Evolutionary conservation across 257 asterid species (phyloP).

Genomic region (Lycium ferocissimum): DNA sequence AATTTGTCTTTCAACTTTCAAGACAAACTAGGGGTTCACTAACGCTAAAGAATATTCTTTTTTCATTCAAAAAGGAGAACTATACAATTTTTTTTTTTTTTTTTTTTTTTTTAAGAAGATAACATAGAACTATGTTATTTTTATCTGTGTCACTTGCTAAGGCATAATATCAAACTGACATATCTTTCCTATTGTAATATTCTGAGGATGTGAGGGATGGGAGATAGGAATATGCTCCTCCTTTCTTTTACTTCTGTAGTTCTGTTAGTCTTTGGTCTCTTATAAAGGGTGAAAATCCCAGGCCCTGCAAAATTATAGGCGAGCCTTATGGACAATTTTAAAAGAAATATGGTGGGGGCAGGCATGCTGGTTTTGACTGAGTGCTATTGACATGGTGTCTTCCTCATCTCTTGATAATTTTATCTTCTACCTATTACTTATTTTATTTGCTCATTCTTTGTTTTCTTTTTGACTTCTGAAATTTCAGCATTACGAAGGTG

Average conservation of each 20-base stretch:
- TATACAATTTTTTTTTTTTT: no score
- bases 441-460: conserved; percentile 28
- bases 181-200: not conserved
- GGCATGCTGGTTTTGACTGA: not conserved
- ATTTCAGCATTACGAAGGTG: conserved; percentile 80
- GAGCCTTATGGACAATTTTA: not conserved
- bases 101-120: not conserved
- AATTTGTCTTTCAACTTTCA: conserved; percentile 13
- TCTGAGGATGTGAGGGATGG: not conserved
- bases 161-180: not conserved
- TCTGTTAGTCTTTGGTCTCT: not conserved
- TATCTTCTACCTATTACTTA: not conserved
- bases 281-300: not conserved
- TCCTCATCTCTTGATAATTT: not conserved
- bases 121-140: not conserved
- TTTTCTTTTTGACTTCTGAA: conserved; percentile 27
- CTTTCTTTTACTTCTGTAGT: not conserved
- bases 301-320: conserved; percentile 2
- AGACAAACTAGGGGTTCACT: not conserved
- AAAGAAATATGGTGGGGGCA: not conserved
- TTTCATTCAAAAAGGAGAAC: no score
- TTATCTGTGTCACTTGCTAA: not conserved
- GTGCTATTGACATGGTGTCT: not conserved
- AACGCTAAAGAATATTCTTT: not conserved
- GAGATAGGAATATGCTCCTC: not conserved